Conservation (phyloP, 768 basidiomycete genomes). For the Agrocybe pediades region DNA sequence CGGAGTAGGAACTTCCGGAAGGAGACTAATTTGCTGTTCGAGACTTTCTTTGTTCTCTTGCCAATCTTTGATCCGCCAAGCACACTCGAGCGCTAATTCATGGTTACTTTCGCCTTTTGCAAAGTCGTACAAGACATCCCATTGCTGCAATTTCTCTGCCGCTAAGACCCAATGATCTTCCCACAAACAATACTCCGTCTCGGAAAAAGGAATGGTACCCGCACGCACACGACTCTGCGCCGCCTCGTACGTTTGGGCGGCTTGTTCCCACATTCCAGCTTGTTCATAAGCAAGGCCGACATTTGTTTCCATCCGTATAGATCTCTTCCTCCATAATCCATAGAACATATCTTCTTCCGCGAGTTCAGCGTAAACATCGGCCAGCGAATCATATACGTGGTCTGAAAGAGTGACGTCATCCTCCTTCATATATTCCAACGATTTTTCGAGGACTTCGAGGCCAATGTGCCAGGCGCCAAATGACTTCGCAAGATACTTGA, state of each 20-base stretch:
- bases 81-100: slow-evolving; percentile 91
- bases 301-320: slow-evolving; percentile 89
- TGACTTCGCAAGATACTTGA: slow-evolving; percentile 95
- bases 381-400: slow-evolving; percentile 84
- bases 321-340: slow-evolving; percentile 91
- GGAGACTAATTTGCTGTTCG: slow-evolving; percentile 77
- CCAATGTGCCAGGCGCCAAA: slow-evolving; percentile 96
- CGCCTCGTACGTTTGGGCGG: slow-evolving; percentile 82
- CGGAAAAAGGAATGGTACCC: slow-evolving; percentile 86
- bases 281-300: slow-evolving; percentile 89
- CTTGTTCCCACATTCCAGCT: slow-evolving; percentile 96
- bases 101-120: slow-evolving; percentile 87
- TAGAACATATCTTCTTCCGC: slow-evolving; percentile 98
- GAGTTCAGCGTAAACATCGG: slow-evolving; percentile 94
- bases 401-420: slow-evolving; percentile 82
- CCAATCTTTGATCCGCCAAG: slow-evolving; percentile 96
- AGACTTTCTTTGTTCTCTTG: slow-evolving; percentile 72
- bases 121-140: slow-evolving; percentile 93
- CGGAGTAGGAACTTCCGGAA: slow-evolving; percentile 89
- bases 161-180: slow-evolving; percentile 99
- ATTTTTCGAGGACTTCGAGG: slow-evolving; percentile 80
- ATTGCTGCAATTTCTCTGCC: slow-evolving; percentile 95
- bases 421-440: slow-evolving; percentile 78
- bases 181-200: slow-evolving; percentile 96
- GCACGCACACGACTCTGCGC: slow-evolving; percentile 86